Base-by-base conservation (phyloP, 2,329 filamentous ascomycete genomes). In the Didymella segeticola region DNA sequence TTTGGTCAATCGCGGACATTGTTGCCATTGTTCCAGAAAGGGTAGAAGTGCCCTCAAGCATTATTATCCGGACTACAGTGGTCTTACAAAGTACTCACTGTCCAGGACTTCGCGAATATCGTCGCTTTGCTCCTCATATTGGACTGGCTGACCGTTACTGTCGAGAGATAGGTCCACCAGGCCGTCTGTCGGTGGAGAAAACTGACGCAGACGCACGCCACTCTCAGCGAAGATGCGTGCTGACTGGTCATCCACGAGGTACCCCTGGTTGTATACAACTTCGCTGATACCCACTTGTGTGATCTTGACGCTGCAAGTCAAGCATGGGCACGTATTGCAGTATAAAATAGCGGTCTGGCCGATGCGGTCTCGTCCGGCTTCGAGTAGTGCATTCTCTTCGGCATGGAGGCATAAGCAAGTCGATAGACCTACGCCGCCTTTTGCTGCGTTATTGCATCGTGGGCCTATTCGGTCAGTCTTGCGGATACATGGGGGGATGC, bases 241-340 rank as follows among this genome's bases (percentile, higher is more conserved):
- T 30, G 91, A 90, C 73, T 85, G 67, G 14, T 80, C 84, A 70
- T 99, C 95, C 89, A 99, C 97, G 72, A 93, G 93, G 73, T 99
- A 99, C 22, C 89, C 87, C 71, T 96, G 89, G 61, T 87, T 93
- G 69, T 96, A 99, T 12, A 99, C 93, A 12, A 99, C 95, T 80
- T 99, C 95, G 34, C 85, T 86, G 62, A 99, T 96, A 15, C 95
- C 95, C 7, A 98, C 91, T 78, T 99, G 95, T 19, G 91, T 90
- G 69, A 99, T 98, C 80, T 99, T 99, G 79, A 99, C 96, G 68
- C 91, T 96, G 76, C 95, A 99, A 2, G 95, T 99, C 74, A 99
- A 80, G 73, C 95, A 99, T 4, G 95, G 95, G 75, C 95, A 99
- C 0, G 93, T 97, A 72, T 97, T 91, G 76, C 93, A 97, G 77